Evolutionary conservation across 23 red algal species (phyloP).

Genomic region (Pyropia yezoensis): DNA sequence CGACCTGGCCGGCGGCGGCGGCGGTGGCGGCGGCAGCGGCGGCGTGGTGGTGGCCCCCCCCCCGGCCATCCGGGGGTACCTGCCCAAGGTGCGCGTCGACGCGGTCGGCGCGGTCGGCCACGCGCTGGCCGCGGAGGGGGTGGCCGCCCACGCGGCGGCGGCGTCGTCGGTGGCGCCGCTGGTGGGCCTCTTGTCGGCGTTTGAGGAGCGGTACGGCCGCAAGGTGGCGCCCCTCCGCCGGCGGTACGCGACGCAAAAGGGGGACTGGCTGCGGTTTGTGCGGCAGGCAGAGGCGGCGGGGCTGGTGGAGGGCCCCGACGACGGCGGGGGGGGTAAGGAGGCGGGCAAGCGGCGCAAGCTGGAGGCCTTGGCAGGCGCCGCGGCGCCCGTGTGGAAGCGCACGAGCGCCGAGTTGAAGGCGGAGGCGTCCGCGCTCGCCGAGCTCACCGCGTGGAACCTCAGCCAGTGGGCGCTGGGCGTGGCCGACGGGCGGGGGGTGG

Average conservation of each 20-base stretch:
- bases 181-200: slow-evolving; percentile 25
- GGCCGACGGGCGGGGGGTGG: too few species aligned
- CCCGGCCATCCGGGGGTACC: neutral
- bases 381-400: slow-evolving; percentile 53
- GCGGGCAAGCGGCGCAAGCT: slow-evolving; percentile 38
- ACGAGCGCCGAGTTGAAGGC: slow-evolving; percentile 40
- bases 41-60: too few species aligned
- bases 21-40: neutral
- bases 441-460: slow-evolving; percentile 53
- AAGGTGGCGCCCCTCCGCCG: slow-evolving; percentile 54
- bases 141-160: slow-evolving; percentile 18
- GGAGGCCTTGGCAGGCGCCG: slow-evolving; percentile 55
- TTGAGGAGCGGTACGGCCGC: slow-evolving; percentile 51
- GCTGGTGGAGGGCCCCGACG: slow-evolving; percentile 13
- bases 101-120: slow-evolving; percentile 35
- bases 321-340: too few species aligned
- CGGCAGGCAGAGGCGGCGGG: slow-evolving; percentile 44
- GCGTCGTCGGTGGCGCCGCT: slow-evolving; percentile 38
- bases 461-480: slow-evolving; percentile 21
- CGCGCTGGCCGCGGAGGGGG: slow-evolving; percentile 17
- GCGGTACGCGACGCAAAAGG: slow-evolving; percentile 62
- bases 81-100: slow-evolving; percentile 36
- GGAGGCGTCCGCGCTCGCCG: slow-evolving; percentile 47
- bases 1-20: slow-evolving; percentile 10
- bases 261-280: slow-evolving; percentile 58